Evolutionary conservation across 805 yeast genomes (phyloP), one percentile per base, ranked within the genome.

Genomic region (Wickerhamomyces pijperi): DNA sequence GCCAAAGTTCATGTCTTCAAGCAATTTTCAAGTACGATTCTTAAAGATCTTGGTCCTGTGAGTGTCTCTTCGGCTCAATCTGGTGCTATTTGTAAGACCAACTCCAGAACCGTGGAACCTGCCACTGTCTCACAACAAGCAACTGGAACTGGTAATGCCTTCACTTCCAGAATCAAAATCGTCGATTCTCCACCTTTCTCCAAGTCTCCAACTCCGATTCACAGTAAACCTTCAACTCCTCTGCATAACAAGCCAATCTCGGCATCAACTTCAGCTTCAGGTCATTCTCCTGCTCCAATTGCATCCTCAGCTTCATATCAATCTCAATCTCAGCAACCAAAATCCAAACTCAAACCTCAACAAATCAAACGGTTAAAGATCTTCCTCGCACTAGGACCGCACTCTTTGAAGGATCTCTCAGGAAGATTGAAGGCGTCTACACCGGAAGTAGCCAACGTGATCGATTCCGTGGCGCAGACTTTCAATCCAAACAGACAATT

Each of bases 21-120:
- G 33, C 53, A 51, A 37, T 44, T 53, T 23, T 46, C 54, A 4
- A 38, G 34, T 14, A 37, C 50, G 2, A 41, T 52, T 3, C 48
- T 47, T 40, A 49, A 47, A 38, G 45, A 42, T 28, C 36, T 53
- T n/a, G 55, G 55, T 3, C 8, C 34, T 0, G 41, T 48, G 17
- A 23, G 33, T 25, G 5, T 25, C 5, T 25, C 29, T 25, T 25
- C 29, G 5, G 3, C 34, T 42, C 28, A 46, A 43, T 33, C 41
- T 46, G 19, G 37, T 36, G 21, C 36, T 41, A 36, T 40, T 44
- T 7, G 14, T 12, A 25, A 4, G 15, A 19, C n/a, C 12, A 19
- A 29, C 36, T 17, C 21, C 21, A 25, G 21, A 28, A 14, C 21
- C 29, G 21, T 4, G 13, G 34, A 16, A 29, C 20, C 9, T 4